Conservation (phyloP, 139 green algal species). For the Haematococcus sp. region DNA sequence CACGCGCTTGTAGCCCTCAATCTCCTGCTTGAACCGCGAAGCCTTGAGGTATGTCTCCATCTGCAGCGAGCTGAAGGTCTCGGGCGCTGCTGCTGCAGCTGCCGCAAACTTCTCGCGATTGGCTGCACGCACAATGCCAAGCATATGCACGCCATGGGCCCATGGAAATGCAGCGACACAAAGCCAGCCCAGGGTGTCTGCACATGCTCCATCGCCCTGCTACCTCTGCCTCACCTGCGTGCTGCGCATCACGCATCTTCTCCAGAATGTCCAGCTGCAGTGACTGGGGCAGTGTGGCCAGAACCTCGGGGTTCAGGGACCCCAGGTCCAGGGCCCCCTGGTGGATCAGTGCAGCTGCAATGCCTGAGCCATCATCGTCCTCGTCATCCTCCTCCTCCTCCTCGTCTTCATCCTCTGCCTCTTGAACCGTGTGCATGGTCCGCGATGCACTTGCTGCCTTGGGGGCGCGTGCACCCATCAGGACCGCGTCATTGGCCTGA, state of each 20-base stretch:
- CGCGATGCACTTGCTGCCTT: too few relatives aligned
- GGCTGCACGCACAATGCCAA: conserved; percentile 25
- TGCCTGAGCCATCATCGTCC: background rate
- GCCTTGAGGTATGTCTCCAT: conserved; percentile 80
- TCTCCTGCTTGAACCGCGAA: conserved; percentile 41
- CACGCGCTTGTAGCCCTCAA: conserved; percentile 42
- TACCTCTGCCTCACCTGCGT: conserved; percentile 28
- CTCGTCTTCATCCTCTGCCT: conserved; percentile 14
- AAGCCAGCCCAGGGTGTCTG: too few relatives aligned
- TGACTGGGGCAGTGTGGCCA: conserved; percentile 81
- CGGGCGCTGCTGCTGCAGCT: conserved; percentile 30
- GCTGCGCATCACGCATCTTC: conserved; percentile 64
- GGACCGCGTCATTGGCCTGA: background rate
- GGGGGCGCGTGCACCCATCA: background rate
- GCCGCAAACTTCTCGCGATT: conserved; percentile 74
- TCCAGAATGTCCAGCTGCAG: conserved; percentile 85
- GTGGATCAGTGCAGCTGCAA: conserved; percentile 7
- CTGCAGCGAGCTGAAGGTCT: conserved; percentile 61
- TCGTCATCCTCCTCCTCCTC: conserved; percentile 31
- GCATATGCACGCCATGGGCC: background rate
- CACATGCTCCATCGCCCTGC: too few relatives aligned
- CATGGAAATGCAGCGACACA: background rate
- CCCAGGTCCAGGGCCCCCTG: conserved; percentile 30
- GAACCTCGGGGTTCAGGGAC: conserved; percentile 67
- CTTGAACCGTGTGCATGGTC: background rate